Percentiles rank a stretch among this genome's conserved stretches.
Conservation (phyloP, 2,329 filamentous ascomycete genomes). For the Paracoccidioides lutzii region DNA sequence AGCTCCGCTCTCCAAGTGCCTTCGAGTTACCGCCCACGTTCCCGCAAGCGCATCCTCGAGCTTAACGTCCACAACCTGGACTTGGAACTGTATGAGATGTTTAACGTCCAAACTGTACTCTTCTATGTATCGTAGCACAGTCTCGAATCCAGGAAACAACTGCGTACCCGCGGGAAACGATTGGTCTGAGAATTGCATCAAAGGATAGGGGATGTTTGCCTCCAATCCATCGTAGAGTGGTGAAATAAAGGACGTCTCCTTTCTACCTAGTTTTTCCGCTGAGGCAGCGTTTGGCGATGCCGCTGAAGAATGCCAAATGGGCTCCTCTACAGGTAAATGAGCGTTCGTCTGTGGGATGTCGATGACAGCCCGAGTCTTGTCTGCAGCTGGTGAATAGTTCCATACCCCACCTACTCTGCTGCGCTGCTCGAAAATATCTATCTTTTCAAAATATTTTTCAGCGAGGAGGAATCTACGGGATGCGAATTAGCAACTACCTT, state of each 20-base stretch:
- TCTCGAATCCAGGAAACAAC: slow-evolving; percentile 60
- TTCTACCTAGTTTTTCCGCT: slow-evolving; percentile 3
- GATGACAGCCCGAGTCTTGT: slow-evolving; percentile 31
- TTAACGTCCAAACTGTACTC: slow-evolving; percentile 57
- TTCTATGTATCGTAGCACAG: slow-evolving; percentile 61
- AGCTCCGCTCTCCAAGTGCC: slow-evolving; percentile 35
- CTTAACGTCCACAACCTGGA: slow-evolving; percentile 52
- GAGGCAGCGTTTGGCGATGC: slow-evolving; percentile 4
- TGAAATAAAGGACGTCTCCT: slow-evolving; percentile 55
- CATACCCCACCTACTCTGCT: slow-evolving; percentile 67
- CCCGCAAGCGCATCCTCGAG: slow-evolving; percentile 23
- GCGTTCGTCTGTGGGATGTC: slow-evolving; percentile 57
- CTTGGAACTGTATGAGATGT: slow-evolving; percentile 55
- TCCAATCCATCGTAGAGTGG: slow-evolving; percentile 73
- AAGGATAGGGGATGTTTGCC: slow-evolving; percentile 68
- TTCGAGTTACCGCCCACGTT: slow-evolving; percentile 50
- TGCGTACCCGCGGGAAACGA: slow-evolving; percentile 51
- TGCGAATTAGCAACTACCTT: not conserved
- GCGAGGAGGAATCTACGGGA: slow-evolving; percentile 52
- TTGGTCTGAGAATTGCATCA: slow-evolving; percentile 71
- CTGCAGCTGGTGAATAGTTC: slow-evolving; percentile 54
- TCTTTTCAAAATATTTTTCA: slow-evolving; percentile 54
- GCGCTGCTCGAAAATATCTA: slow-evolving; percentile 75
- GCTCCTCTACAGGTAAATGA: slow-evolving; percentile 49
- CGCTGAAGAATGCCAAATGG: slow-evolving; percentile 37